phyloP scores from a whole-genome alignment of 1,139 yeast species.

The Sugiyamaella sp. region DNA sequence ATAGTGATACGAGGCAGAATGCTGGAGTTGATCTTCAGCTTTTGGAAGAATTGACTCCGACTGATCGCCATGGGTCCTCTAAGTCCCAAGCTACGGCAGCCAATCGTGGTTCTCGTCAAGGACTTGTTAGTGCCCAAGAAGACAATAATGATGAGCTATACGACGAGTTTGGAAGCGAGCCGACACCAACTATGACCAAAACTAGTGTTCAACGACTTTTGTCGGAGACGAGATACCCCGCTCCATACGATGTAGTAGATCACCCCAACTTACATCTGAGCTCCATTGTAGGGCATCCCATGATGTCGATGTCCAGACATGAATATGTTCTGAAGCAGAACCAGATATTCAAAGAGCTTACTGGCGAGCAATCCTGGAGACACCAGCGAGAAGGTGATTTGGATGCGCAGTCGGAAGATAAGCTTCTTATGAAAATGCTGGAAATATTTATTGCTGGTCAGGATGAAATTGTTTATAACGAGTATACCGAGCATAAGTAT shows the following conservation, averaged over 20 bases:
- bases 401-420: conserved; percentile 11
- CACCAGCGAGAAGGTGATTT: conserved; percentile 20
- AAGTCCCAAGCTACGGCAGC: background rate
- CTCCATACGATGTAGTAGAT: conserved; percentile 5
- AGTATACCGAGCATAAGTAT: conserved; percentile 25
- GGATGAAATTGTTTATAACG: conserved; percentile 31
- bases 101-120: background rate
- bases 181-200: conserved; percentile 3
- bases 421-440: conserved; percentile 25
- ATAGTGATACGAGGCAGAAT: no score
- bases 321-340: conserved; percentile 30
- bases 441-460: conserved; percentile 29
- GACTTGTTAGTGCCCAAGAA: background rate
- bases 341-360: conserved; percentile 28
- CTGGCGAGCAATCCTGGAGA: conserved; percentile 29
- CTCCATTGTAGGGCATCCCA: conserved; percentile 11
- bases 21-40: conserved; percentile 2
- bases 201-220: conserved; percentile 10
- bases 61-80: no score
- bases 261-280: conserved; percentile 5
- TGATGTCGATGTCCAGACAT: conserved; percentile 27
- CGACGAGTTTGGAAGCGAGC: background rate
- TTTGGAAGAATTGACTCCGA: background rate
- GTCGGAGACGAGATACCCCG: conserved; percentile 5
- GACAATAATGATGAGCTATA: background rate